Base-by-base conservation (phyloP, 768 basidiomycete genomes). In the Gymnopilus junonius region DNA sequence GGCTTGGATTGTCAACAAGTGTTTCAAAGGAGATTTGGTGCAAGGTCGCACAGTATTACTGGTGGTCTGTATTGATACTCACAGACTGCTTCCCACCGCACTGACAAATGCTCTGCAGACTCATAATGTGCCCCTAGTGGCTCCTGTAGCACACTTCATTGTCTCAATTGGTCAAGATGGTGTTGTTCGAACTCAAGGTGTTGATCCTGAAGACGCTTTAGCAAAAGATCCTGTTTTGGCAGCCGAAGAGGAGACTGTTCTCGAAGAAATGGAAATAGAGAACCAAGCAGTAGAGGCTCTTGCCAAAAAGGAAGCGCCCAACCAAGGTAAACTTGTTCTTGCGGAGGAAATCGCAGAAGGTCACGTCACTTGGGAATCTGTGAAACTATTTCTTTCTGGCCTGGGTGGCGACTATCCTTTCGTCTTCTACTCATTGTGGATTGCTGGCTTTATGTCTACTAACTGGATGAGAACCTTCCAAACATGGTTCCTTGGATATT, bases 41-140 rank as follows among this genome's bases (percentile, higher is more conserved):
- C 75, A 80, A 21, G 86, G 85, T 11, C 83, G 94, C 53, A 96
- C 95, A 0, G 78, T 95, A 57, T 82, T 97, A 40, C 82, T 97
- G 31, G 94, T 96, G 35, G 85, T 85, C 68, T 58, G 80, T 71
- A 17, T 27, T 32, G 70, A 1, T 20, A 10, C 43, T 63, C 23
- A 5, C 55, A 8, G 8, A 20, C 31, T 2, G 23, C 10, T 43
- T 10, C 32, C 31, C 48, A 29, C 48, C 35, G 11, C 35, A 31
- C 23, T 48, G 27, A 53, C 45, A 5, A 20, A 37, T 31, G 14
- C 27, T 43, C 31, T 42, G 48, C 54, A 81, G 81, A 79, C 79
- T 7, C 80, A 81, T 63, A 81, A 81, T 61, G 79, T 88, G 14
- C 80, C 81, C 0, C 75, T 89, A 71, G 76, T 80, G 1, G 73